Conservation (phyloP, 2,329 filamentous ascomycete genomes). For the Metarhizium rileyi region DNA sequence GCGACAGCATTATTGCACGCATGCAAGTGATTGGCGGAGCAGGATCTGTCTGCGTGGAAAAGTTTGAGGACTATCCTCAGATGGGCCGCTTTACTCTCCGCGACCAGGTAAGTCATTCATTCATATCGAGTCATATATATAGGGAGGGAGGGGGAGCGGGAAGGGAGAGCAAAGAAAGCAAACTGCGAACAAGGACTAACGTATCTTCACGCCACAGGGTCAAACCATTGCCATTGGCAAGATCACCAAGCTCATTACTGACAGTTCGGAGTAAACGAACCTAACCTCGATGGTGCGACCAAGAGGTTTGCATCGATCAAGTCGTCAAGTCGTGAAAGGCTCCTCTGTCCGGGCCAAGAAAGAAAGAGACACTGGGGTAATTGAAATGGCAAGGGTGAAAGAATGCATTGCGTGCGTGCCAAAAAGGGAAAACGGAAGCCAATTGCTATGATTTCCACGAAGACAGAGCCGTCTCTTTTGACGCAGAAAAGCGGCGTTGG, state of each 20-base stretch:
- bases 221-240: slow-evolving; percentile 99
- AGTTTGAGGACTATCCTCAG: slow-evolving; percentile 92
- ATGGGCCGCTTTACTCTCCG: slow-evolving; percentile 82
- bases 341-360: neutral
- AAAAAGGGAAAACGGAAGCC: too few relatives aligned
- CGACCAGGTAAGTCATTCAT: slow-evolving; percentile 57
- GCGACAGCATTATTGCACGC: slow-evolving; percentile 80
- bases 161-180: neutral
- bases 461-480: neutral
- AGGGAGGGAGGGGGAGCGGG: neutral
- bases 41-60: slow-evolving; percentile 83
- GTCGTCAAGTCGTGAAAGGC: neutral
- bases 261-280: slow-evolving; percentile 10
- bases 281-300: neutral
- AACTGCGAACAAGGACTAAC: slow-evolving; percentile 1
- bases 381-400: neutral
- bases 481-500: slow-evolving; percentile 1
- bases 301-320: neutral
- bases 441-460: neutral
- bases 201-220: slow-evolving; percentile 46
- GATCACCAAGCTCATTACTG: slow-evolving; percentile 75
- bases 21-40: slow-evolving; percentile 80
- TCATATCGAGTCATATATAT: neutral
- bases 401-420: neutral
- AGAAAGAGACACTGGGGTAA: neutral